Conservation (phyloP, 1,284 basidiomycete genomes). For the Bondarzewia mesenterica region DNA sequence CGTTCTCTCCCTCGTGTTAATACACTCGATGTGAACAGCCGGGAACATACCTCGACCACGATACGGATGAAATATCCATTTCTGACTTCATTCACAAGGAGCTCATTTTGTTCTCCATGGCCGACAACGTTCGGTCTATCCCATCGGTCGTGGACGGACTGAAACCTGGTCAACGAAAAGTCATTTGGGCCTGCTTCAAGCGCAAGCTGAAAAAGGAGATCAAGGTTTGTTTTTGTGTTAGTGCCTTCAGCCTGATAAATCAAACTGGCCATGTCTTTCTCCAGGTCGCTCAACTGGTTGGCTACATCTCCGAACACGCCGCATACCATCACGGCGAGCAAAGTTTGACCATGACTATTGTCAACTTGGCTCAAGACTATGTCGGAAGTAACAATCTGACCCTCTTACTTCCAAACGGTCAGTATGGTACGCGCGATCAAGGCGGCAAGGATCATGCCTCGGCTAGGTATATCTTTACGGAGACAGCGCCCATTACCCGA, state of each 20-base stretch:
- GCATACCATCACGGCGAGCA: conserved; percentile 97
- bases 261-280: neutral
- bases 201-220: conserved; percentile 89
- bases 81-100: conserved; percentile 98
- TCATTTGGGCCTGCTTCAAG: conserved; percentile 94
- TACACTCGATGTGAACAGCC: conserved; percentile 42
- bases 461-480: conserved; percentile 95
- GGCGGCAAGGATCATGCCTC: conserved; percentile 96
- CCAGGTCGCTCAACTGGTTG: conserved; percentile 89
- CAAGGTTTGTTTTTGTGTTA: conserved; percentile 46
- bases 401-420: conserved; percentile 84
- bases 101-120: conserved; percentile 98
- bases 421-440: conserved; percentile 89
- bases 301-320: conserved; percentile 91
- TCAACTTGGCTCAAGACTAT: conserved; percentile 91
- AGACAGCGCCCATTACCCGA: conserved; percentile 73
- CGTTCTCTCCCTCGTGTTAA: conserved; percentile 4
- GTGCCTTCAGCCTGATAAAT: neutral
- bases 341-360: conserved; percentile 83
- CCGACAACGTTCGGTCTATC: conserved; percentile 95
- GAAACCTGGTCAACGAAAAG: conserved; percentile 98
- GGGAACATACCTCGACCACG: conserved; percentile 92
- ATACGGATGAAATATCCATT: conserved; percentile 79
- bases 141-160: conserved; percentile 91
- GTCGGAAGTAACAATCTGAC: conserved; percentile 97